Base-by-base conservation (phyloP, 805 yeast genomes). In the Kuraishia ogatae region DNA sequence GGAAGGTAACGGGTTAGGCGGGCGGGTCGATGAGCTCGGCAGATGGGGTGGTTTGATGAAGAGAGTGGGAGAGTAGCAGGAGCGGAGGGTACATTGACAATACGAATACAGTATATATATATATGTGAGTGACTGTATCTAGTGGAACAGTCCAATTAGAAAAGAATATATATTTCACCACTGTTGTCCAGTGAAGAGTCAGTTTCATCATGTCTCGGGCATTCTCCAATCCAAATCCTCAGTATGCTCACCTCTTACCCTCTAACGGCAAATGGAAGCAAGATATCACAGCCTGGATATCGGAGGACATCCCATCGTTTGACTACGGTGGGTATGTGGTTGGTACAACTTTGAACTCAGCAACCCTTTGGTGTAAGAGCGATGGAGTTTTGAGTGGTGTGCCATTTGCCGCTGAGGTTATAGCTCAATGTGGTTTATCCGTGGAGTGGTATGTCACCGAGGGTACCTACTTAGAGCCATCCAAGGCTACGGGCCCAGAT, bases 251-350 rank as follows among this genome's bases (percentile, higher is more conserved):
- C 62, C 70, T 89, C 48, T 75, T 93, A 26, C 97, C 97, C 0
- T 71, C 76, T 4, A 82, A 80, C 55, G 96, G 97, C 2, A 74
- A 73, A 52, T 93, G 98, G 98, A 90, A 84, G 65, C 80, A 79
- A 53, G 85, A 84, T 57, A 82, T 93, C 58, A 82, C 90, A 10
- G 76, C 73, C 50, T 92, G 89, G 85, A 73, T 92, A 15, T 74
- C 80, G 4, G 98, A 92, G 64, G 98, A 92, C 63, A 93, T 88
- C 17, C 97, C 98, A 1, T 83, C 96, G 0, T 93, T 93, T 63
- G 98, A 92, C 68, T 87, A 85, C 63, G 98, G 98, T 39, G 98
- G 97, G 1, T 89, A 73, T 63, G 98, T 93, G 1, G 98, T 93
- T n/a, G 97, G 98, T 13, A 78, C 79, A 54, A 84, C 78, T 50